Base-by-base conservation (phyloP, 352 stramenopile genomes). In the Phytophthora chlamydospora region DNA sequence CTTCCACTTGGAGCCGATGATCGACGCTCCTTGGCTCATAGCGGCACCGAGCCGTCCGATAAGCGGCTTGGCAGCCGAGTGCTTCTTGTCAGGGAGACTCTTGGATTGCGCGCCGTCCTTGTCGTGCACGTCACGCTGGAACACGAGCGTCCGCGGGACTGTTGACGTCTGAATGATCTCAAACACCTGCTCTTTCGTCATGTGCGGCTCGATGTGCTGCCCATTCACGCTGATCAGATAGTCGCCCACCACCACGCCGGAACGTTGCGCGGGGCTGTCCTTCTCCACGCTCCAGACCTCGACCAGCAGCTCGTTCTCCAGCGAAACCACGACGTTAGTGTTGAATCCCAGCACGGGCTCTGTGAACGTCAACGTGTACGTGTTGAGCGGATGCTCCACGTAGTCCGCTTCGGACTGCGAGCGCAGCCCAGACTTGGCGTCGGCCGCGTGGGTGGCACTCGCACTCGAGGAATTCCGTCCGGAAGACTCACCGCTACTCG, bases 301-400 rank as follows among this genome's bases (percentile, higher is more conserved):
- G 27, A 90, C 75, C 9, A 77, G 42, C 11, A 89, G 51, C 31
- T 89, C 78, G 41, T 86, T 79, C 29, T 73, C 57, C 34, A 80
- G 58, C 14, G 73, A 83, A 34, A 84, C 71, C 29, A 83, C 69
- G 7, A 86, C 68, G 35, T 80, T 71, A 29, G 73, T 82, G 36
- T 76, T 69, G 54, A 91, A 89, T 12, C 83, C 83, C 31, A 88
- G 48, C 24, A 78, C 73, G 27, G 50, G 36, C 35, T 90, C 78
- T 3, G 68, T 76, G 55, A 90, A 92, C n/a, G 83, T 87, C 47
- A 90, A 68, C 11, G 72, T 75, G 59, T 80, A 91, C 44, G 75
- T 76, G 39, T 85, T 84, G 19, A 78, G 47, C 35, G 59, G 58
- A 6, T 68, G 44, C 13, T 80, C 68, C 39, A 70, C 33, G 13